Conservation (phyloP, 148 eudicot genomes). For the Pouteria glomerata region DNA sequence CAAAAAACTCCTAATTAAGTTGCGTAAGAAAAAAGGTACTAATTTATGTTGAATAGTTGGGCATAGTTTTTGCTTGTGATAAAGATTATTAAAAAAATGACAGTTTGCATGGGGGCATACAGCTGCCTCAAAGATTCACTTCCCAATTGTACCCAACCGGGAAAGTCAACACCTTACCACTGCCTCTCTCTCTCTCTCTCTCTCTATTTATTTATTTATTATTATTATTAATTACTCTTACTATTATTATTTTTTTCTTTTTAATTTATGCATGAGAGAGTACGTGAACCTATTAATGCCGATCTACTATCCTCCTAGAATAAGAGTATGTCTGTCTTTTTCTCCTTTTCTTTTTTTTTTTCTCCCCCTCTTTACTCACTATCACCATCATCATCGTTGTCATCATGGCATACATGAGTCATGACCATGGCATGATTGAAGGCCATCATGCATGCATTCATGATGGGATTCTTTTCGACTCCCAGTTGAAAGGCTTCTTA, state of each 20-base stretch:
- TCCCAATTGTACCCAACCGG: neutral
- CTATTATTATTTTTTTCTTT: neutral
- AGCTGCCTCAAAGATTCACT: neutral
- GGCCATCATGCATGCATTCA: neutral
- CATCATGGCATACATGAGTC: neutral
- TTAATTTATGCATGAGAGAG: neutral
- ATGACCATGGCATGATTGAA: neutral
- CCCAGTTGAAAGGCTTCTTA: neutral
- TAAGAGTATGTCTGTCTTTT: conserved; percentile 14
- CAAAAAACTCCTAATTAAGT: no score
- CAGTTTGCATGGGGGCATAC: no score
- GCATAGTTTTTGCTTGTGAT: no score
- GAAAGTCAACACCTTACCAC: neutral
- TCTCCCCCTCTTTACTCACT: neutral
- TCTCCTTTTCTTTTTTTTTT: neutral
- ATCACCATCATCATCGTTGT: neutral
- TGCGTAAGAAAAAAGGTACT: no score
- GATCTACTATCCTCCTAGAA: conserved; percentile 26
- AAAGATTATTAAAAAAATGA: no score
- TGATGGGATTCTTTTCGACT: neutral
- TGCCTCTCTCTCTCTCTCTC: neutral
- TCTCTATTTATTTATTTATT: no score
- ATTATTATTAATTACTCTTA: neutral
- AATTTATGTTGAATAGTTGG: no score
- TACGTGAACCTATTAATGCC: conserved; percentile 35